These are phyloP conservation scores for Nematocida sp. DNA, from an alignment of 371 early-diverging fungal species.

Conservation along the genomic window DNA sequence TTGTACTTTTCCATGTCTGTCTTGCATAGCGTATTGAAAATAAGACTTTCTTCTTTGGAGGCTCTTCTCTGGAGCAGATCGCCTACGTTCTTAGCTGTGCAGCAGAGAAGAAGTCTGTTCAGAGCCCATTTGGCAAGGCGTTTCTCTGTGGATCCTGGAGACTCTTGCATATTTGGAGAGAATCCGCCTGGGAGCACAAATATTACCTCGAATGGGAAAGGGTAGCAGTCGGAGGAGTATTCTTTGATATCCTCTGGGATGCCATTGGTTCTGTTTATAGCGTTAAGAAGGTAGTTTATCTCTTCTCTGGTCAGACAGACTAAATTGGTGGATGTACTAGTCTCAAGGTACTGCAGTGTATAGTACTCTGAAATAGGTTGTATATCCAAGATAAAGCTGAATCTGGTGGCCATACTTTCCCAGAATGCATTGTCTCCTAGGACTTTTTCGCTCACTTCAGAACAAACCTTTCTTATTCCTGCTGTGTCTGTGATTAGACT, in stretches of 20 bases:
- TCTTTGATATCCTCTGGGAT: slow-evolving; percentile 2
- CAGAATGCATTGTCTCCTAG: not conserved
- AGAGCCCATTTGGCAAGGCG: slow-evolving; percentile 44
- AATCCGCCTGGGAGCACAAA: slow-evolving; percentile 40
- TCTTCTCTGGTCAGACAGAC: slow-evolving; percentile 37
- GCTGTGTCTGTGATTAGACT: not conserved
- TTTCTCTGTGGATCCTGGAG: slow-evolving; percentile 9
- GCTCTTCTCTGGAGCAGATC: slow-evolving; percentile 26
- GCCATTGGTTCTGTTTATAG: not conserved
- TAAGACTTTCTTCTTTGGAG: not conserved
- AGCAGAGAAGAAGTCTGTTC: not conserved
- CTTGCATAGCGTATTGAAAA: not conserved
- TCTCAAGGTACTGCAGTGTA: slow-evolving; percentile 38
- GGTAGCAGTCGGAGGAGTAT: not conserved
- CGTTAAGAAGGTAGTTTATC: slow-evolving; percentile 25
- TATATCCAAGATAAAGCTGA: not conserved
- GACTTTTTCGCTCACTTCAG: not conserved
- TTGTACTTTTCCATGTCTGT: slow-evolving; percentile 21
- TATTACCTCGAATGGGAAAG: slow-evolving; percentile 42
- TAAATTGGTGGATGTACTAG: not conserved
- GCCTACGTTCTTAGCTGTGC: slow-evolving; percentile 6
- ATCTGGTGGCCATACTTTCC: not conserved
- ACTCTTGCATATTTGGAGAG: not conserved
- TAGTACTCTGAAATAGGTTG: slow-evolving; percentile 44
- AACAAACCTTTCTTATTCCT: not conserved